phyloP scores from a whole-genome alignment of 352 stramenopile genomes.

The Phytophthora macrochlamydospora region DNA sequence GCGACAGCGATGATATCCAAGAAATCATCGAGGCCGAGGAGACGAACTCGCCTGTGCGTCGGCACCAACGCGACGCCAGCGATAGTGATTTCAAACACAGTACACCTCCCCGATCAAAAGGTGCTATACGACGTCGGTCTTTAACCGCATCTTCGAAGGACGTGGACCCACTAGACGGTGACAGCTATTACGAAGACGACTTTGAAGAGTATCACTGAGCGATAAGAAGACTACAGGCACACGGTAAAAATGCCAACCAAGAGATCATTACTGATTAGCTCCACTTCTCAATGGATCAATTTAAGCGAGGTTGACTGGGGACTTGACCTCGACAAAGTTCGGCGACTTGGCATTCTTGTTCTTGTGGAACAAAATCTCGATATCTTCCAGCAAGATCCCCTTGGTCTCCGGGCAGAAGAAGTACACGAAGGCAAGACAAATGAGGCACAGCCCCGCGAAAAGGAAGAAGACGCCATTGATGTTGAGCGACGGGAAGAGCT shows the following conservation, averaged over 20 bases:
- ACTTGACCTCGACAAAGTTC: constrained; percentile 37
- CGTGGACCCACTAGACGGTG: constrained; percentile 51
- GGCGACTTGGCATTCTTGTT: constrained; percentile 24
- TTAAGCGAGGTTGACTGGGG: constrained; percentile 20
- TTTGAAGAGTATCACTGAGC: constrained; percentile 66
- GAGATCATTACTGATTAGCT: not conserved
- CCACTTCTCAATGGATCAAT: not conserved
- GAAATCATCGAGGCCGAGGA: constrained; percentile 82
- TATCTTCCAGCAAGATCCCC: constrained; percentile 49
- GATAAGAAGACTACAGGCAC: not conserved
- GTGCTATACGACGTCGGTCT: constrained; percentile 5
- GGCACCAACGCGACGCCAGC: constrained; percentile 5
- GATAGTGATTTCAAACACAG: constrained; percentile 21
- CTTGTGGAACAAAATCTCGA: constrained; percentile 47
- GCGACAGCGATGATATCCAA: constrained; percentile 79
- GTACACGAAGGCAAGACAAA: constrained; percentile 47
- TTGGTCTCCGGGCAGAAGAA: constrained; percentile 54
- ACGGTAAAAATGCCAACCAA: not conserved
- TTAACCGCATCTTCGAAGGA: constrained; percentile 23
- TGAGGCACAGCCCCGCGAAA: constrained; percentile 45
- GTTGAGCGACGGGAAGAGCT: constrained; percentile 32
- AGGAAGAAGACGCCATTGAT: constrained; percentile 39
- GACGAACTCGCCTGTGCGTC: constrained; percentile 8
- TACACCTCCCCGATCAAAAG: constrained; percentile 16
- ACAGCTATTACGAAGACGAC: constrained; percentile 77